phyloP scores from a whole-genome alignment of 371 early-diverging fungal species.

The Haplosporangium sp. region DNA sequence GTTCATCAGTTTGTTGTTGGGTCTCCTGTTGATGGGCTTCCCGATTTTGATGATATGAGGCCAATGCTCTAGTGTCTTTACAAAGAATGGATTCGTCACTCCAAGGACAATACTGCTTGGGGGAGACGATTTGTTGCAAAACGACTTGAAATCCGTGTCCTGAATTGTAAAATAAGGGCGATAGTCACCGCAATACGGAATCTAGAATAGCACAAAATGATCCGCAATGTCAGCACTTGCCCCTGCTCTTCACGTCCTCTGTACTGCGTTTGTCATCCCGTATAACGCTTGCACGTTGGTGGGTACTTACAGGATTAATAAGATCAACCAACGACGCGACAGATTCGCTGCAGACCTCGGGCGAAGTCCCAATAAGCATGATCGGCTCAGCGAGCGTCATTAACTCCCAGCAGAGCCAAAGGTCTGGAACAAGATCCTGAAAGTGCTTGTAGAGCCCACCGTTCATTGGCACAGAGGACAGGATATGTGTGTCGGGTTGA shows the following conservation, averaged over 20 bases:
- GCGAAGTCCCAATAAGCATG: constrained; percentile 89
- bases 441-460: constrained; percentile 83
- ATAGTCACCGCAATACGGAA: constrained; percentile 95
- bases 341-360: constrained; percentile 87
- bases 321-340: constrained; percentile 89
- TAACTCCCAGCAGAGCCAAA: constrained; percentile 96
- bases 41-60: constrained; percentile 88
- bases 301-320: constrained; percentile 85
- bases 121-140: constrained; percentile 76
- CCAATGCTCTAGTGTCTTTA: constrained; percentile 92
- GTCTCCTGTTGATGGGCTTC: constrained; percentile 60
- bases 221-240: not conserved
- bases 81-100: constrained; percentile 95
- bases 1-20: constrained; percentile 52
- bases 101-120: constrained; percentile 89
- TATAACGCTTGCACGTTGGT: not conserved
- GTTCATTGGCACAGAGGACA: constrained; percentile 74
- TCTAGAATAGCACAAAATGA: constrained; percentile 55
- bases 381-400: constrained; percentile 94
- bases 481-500: constrained; percentile 78
- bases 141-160: constrained; percentile 88
- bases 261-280: not conserved
- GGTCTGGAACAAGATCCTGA: constrained; percentile 78
- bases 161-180: constrained; percentile 97
- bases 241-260: not conserved